phyloP scores from a whole-genome alignment of 495 filamentous ascomycete genomes.

The Aspergillus leporis region DNA sequence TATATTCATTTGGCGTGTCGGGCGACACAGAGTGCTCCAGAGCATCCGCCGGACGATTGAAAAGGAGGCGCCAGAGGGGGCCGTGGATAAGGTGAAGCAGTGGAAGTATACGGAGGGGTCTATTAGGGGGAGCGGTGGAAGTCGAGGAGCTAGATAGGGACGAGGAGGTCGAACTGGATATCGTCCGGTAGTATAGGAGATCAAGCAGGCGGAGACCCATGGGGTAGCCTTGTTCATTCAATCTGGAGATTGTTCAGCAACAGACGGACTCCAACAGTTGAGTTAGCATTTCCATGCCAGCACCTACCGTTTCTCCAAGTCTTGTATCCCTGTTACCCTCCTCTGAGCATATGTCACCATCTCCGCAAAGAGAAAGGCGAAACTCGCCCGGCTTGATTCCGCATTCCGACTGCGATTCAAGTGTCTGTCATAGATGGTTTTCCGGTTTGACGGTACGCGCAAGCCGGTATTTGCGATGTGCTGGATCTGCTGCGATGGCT shows the following conservation, averaged over 20 bases:
- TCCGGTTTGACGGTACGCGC: constrained; percentile 89
- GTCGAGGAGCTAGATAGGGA: constrained; percentile 78
- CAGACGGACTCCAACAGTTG: background rate
- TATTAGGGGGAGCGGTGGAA: constrained; percentile 62
- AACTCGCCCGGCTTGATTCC: constrained; percentile 87
- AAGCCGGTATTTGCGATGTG: constrained; percentile 60
- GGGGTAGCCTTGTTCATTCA: constrained; percentile 94
- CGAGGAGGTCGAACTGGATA: constrained; percentile 68
- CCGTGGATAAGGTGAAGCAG: constrained; percentile 94
- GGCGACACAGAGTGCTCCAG: constrained; percentile 85
- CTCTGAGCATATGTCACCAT: constrained; percentile 96
- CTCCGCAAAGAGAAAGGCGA: constrained; percentile 94
- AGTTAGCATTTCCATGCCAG: background rate
- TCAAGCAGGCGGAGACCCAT: constrained; percentile 93
- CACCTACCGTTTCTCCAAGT: constrained; percentile 84
- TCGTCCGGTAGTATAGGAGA: constrained; percentile 73
- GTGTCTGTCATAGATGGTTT: constrained; percentile 97
- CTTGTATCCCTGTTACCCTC: constrained; percentile 85
- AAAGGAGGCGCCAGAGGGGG: constrained; percentile 88
- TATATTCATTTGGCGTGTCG: constrained; percentile 87
- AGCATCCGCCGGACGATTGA: constrained; percentile 82
- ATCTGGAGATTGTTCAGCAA: constrained; percentile 43
- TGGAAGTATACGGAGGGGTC: constrained; percentile 84
- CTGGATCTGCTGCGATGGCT: constrained; percentile 31
- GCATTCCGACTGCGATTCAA: constrained; percentile 83